A percentile compares a stretch with the other conserved stretches of the same genome.
phyloP scores from a whole-genome alignment of 164 flowering plant genomes.

The Protea cynaroides region DNA sequence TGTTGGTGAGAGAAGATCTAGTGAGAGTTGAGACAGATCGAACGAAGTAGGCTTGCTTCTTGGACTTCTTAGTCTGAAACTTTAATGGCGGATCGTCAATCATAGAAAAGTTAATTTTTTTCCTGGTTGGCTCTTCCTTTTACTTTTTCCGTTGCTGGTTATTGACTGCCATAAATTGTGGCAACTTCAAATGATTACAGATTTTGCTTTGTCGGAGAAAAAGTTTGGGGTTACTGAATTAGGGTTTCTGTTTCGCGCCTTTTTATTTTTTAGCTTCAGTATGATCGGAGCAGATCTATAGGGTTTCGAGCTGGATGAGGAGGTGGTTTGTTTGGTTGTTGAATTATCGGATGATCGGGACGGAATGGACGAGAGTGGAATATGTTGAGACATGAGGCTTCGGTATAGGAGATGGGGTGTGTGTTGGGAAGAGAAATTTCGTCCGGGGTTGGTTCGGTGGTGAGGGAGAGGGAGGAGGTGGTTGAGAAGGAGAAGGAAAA shows the following conservation, averaged over 20 bases:
- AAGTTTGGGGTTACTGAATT: constrained; percentile 19
- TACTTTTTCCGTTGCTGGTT: background rate
- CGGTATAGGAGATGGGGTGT: constrained; percentile 26
- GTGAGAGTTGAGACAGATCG: too few species aligned
- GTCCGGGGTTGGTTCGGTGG: constrained; percentile 8
- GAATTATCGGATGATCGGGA: background rate
- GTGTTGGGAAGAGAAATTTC: constrained; percentile 27
- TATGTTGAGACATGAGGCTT: constrained; percentile 16
- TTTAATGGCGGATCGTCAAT: constrained; percentile 22
- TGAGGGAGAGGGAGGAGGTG: constrained; percentile 1
- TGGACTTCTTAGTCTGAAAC: background rate
- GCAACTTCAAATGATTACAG: constrained; percentile 21
- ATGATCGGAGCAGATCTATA: background rate
- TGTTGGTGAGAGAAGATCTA: too few species aligned
- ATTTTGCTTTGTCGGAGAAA: constrained; percentile 13
- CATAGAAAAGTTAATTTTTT: background rate
- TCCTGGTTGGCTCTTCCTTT: background rate
- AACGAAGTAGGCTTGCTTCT: too few species aligned
- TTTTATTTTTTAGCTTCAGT: background rate
- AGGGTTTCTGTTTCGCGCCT: background rate
- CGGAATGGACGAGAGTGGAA: constrained; percentile 7
- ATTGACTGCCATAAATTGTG: constrained; percentile 20
- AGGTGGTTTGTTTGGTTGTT: background rate
- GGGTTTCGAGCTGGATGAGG: background rate
- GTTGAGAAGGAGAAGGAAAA: constrained; percentile 9